A percentile compares a stretch with the other conserved stretches of the same genome.
Evolutionary conservation across 805 yeast species (phyloP).

Genomic region (Kazachstania bromeliacearum): DNA sequence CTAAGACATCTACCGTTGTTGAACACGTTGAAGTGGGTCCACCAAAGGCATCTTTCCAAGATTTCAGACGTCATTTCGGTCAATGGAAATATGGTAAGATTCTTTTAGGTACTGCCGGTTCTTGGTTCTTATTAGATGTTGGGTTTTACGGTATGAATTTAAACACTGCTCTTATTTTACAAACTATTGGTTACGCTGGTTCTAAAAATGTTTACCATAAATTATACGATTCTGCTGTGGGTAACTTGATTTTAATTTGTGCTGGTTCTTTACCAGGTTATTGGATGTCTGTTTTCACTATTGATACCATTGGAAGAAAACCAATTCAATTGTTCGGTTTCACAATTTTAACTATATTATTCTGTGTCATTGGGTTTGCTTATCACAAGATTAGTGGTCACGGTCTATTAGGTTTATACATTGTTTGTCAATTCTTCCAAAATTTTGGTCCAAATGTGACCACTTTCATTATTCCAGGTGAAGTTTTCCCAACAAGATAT

Average conservation of each 20-base stretch:
- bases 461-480: constrained; percentile 86
- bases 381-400: constrained; percentile 58
- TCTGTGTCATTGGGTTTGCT: constrained; percentile 78
- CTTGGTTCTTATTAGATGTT: constrained; percentile 86
- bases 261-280: constrained; percentile 95
- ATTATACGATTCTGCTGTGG: constrained; percentile 73
- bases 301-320: constrained; percentile 79
- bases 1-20: constrained; percentile 44
- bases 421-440: constrained; percentile 77
- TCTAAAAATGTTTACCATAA: constrained; percentile 58
- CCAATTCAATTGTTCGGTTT: constrained; percentile 74
- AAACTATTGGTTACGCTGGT: constrained; percentile 77
- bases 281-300: constrained; percentile 73
- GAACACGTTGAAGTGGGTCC: constrained; percentile 32
- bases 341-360: constrained; percentile 55
- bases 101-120: constrained; percentile 79
- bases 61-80: constrained; percentile 62
- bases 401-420: constrained; percentile 69
- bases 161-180: constrained; percentile 69
- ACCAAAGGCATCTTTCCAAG: constrained; percentile 74
- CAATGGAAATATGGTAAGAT: constrained; percentile 86
- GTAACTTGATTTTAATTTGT: constrained; percentile 85
- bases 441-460: constrained; percentile 93
- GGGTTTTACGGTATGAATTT: constrained; percentile 85
- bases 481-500: constrained; percentile 87